phyloP scores from a whole-genome alignment of 2,329 filamentous ascomycete species.

The Alternaria panax region DNA sequence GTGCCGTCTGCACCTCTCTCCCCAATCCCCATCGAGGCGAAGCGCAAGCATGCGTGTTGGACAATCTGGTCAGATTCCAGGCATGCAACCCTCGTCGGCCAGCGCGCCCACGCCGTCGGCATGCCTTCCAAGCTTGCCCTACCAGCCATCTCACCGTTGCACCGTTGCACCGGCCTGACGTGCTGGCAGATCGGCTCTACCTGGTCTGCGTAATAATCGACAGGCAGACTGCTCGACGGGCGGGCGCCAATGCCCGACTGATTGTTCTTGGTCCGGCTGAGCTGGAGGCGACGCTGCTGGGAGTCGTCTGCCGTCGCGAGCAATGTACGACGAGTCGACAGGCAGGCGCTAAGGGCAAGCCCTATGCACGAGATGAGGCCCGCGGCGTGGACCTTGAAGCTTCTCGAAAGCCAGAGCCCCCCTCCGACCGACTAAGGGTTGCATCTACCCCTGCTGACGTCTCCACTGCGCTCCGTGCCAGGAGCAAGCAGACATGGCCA shows the following conservation, averaged over 20 bases:
- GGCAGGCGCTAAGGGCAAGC: slow-evolving; percentile 9
- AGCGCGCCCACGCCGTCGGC: not conserved
- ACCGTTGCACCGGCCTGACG: slow-evolving; percentile 23
- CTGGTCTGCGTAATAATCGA: slow-evolving; percentile 20
- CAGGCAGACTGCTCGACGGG: slow-evolving; percentile 34
- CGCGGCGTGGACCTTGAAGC: slow-evolving; percentile 11
- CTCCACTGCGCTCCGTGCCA: slow-evolving; percentile 38
- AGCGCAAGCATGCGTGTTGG: slow-evolving; percentile 10
- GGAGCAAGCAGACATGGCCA: slow-evolving; percentile 25
- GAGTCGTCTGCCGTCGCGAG: slow-evolving; percentile 15
- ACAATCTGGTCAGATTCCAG: slow-evolving; percentile 10
- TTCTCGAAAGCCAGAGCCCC: slow-evolving; percentile 12
- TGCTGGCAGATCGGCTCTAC: slow-evolving; percentile 26
- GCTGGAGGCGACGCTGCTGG: slow-evolving; percentile 27
- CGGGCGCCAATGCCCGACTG: slow-evolving; percentile 26
- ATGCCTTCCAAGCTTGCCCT: slow-evolving; percentile 1
- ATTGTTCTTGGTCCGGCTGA: slow-evolving; percentile 32
- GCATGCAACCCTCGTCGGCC: slow-evolving; percentile 12
- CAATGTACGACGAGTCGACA: not conserved
- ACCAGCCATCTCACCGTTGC: slow-evolving; percentile 14
- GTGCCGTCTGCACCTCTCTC: slow-evolving; percentile 15
- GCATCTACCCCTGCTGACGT: slow-evolving; percentile 31
- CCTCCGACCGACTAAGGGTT: slow-evolving; percentile 35
- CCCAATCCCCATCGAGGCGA: slow-evolving; percentile 5
- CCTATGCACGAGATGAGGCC: slow-evolving; percentile 15